phyloP scores from a whole-genome alignment of 768 basidiomycete genomes.

The Agrocybe praecox region DNA sequence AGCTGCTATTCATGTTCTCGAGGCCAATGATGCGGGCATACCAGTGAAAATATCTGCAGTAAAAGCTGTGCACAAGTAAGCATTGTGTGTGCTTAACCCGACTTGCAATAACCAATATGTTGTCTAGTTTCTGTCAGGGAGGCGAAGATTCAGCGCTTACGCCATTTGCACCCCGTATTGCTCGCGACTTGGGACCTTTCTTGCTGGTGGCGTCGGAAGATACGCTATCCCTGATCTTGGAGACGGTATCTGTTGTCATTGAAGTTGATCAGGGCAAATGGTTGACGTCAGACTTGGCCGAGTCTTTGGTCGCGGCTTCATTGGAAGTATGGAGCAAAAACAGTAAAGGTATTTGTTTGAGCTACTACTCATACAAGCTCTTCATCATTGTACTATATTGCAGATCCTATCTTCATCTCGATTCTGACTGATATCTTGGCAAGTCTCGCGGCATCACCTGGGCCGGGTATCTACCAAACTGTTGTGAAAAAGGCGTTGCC shows the following conservation, averaged over 20 bases:
- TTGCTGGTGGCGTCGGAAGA: conserved; percentile 81
- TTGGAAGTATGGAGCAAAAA: conserved; percentile 88
- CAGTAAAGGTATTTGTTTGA: conserved; percentile 63
- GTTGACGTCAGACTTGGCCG: conserved; percentile 68
- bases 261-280: conserved; percentile 74
- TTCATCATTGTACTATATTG: background rate
- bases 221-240: conserved; percentile 84
- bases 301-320: conserved; percentile 63
- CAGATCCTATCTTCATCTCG: conserved; percentile 87
- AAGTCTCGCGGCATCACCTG: conserved; percentile 63
- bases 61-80: conserved; percentile 90
- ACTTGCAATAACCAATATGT: conserved; percentile 8
- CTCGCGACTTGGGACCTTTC: conserved; percentile 84
- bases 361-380: background rate
- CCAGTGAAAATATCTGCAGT: conserved; percentile 95
- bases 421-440: conserved; percentile 81
- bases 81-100: conserved; percentile 3
- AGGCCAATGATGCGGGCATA: conserved; percentile 68
- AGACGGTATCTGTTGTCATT: conserved; percentile 80
- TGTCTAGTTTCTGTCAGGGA: conserved; percentile 65
- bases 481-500: conserved; percentile 79
- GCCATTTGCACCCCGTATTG: conserved; percentile 72
- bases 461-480: conserved; percentile 64
- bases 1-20: conserved; percentile 85
- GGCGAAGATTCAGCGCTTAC: conserved; percentile 60